Conservation (phyloP, 257 asterid genomes). For the Echium plantagineum region DNA sequence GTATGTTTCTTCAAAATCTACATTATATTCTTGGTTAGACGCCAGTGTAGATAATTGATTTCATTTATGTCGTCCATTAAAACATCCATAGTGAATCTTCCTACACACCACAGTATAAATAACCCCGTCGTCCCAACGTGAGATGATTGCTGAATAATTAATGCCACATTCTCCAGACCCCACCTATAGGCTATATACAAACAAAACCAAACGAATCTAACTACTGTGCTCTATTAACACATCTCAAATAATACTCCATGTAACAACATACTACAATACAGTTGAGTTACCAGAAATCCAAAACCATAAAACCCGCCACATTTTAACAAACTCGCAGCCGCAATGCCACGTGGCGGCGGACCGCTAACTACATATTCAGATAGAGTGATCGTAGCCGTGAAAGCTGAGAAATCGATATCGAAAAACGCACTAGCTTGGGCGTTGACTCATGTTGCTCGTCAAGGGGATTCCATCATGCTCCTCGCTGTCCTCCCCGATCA, state of each 20-base stretch:
- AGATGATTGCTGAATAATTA: too few species aligned
- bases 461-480: conserved; percentile 61
- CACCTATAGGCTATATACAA: neutral
- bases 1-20: too few species aligned
- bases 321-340: neutral
- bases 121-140: too few species aligned
- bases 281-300: neutral
- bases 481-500: conserved; percentile 46
- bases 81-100: too few species aligned
- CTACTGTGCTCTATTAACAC: too few species aligned
- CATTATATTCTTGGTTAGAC: too few species aligned
- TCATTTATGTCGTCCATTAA: too few species aligned
- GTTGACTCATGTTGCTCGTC: conserved; percentile 57
- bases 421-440: conserved; percentile 73
- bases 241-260: too few species aligned
- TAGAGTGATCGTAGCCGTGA: conserved; percentile 69
- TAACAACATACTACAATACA: too few species aligned
- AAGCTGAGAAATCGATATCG: conserved; percentile 61
- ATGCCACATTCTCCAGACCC: neutral
- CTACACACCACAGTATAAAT: too few species aligned
- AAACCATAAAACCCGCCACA: neutral
- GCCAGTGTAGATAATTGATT: too few species aligned
- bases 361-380: conserved; percentile 10
- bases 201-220: too few species aligned
- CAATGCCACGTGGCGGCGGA: conserved; percentile 15